Conservation (phyloP, 192 early-diverging fungal species). For the Mortierella antarctica region DNA sequence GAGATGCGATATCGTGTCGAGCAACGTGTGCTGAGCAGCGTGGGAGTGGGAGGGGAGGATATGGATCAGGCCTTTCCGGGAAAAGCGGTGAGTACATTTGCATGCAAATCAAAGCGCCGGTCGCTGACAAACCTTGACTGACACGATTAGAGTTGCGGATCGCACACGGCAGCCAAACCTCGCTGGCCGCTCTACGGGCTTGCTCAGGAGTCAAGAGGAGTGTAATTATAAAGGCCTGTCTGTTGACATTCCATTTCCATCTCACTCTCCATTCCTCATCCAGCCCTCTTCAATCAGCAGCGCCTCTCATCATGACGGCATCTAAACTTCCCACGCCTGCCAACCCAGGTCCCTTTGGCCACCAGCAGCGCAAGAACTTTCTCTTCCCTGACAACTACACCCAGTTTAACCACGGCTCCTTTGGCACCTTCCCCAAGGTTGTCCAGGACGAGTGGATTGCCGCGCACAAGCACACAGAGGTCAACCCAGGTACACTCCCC, state of each 20-base stretch:
- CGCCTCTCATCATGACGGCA: neutral
- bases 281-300: neutral
- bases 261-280: neutral
- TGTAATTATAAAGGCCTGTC: too few relatives aligned
- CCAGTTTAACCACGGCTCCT: conserved; percentile 77
- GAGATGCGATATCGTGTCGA: too few relatives aligned
- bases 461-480: conserved; percentile 26
- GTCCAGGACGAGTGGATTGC: conserved; percentile 34
- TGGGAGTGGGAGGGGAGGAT: too few relatives aligned
- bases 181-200: too few relatives aligned
- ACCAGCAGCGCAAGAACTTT: conserved; percentile 56
- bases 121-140: too few relatives aligned
- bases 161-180: too few relatives aligned
- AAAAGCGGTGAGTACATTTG: too few relatives aligned
- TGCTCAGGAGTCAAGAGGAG: too few relatives aligned
- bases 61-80: too few relatives aligned
- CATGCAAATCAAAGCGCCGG: too few relatives aligned
- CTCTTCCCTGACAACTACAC: conserved; percentile 59
- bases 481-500: conserved; percentile 10
- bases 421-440: conserved; percentile 52
- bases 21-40: too few relatives aligned
- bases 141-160: too few relatives aligned
- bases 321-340: conserved; percentile 27
- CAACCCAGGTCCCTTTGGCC: conserved; percentile 58
- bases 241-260: neutral